Base-by-base conservation (phyloP, 192 early-diverging fungal species). In the Funneliformis geosporum region DNA sequence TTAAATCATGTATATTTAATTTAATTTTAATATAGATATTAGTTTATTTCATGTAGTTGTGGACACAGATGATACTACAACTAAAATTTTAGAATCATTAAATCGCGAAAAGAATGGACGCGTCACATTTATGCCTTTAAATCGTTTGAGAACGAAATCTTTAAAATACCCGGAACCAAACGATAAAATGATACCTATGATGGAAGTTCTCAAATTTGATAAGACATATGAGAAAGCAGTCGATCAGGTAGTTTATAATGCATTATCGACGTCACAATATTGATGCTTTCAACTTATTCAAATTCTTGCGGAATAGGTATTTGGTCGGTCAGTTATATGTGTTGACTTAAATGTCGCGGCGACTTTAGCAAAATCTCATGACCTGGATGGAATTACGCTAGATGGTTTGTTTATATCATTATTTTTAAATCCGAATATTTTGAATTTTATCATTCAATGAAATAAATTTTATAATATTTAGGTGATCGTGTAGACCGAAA, bases 11-110 rank as follows among this genome's bases (percentile, higher is more conserved):
- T 28, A 2, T 28, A 28, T 28, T 61, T 61, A 61, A 2, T 65
- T 28, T 2, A 28, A 28, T 12, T 68, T 42, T 16, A 55, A 21
- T 43, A 21, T 79, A 5, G 42, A 46, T 66, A 44, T 40, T 79
- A 96, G 95, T 79, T 84, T 99, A 72, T 99, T 98, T 84, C 94
- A 98, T 81, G 91, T 99, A 21, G 98, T 99, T 21, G 96, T 99
- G 0, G 96, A 99, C 80, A 93, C 90, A 3, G 98, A 99, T 76
- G 87, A 88, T n/a, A 97, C 95, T 4, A 96, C 98, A 0, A 92
- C 94, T 14, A 81, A 76, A 28, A 81, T 98, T 16, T 79, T 99
- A 27, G 88, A 92, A 38, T 76, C 82, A 7, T 59, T 89, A 79
- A 86, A 84, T 78, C 81, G 83, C 40, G 87, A 92, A 72, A 87